phyloP scores from a whole-genome alignment of 768 basidiomycete genomes.

The Tubosaeta brunneosetosa region DNA sequence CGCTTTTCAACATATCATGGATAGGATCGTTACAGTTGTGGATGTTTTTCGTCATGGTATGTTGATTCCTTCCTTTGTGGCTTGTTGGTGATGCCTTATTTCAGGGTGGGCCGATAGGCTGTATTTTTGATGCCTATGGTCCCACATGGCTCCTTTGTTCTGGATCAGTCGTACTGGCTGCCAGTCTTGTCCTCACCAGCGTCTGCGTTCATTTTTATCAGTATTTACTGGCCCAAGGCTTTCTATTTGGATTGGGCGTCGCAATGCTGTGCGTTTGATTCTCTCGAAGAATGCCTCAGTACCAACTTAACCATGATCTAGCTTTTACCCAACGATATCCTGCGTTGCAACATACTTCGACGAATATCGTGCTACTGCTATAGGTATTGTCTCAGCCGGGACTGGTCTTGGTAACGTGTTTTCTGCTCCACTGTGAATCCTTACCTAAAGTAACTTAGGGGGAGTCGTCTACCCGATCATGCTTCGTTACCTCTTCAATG shows the following conservation, averaged over 20 bases:
- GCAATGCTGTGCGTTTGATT: constrained; percentile 51
- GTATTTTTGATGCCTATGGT: constrained; percentile 56
- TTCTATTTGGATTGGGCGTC: constrained; percentile 62
- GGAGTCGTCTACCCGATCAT: constrained; percentile 68
- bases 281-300: background rate
- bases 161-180: constrained; percentile 45
- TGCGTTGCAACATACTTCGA: constrained; percentile 64
- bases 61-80: constrained; percentile 15
- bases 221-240: constrained; percentile 57
- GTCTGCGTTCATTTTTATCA: constrained; percentile 54
- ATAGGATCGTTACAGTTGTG: constrained; percentile 68
- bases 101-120: constrained; percentile 61
- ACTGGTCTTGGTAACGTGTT: constrained; percentile 49
- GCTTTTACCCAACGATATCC: constrained; percentile 67
- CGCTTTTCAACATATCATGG: constrained; percentile 61
- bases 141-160: constrained; percentile 48
- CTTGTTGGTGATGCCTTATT: constrained; percentile 1
- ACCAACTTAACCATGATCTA: constrained; percentile 23
- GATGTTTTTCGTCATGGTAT: constrained; percentile 65
- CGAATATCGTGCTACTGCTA: constrained; percentile 63
- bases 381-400: constrained; percentile 69
- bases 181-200: constrained; percentile 59
- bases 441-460: constrained; percentile 36
- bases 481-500: constrained; percentile 51
- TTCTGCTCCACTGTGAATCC: constrained; percentile 14